Evolutionary conservation across 257 asterid genomes (phyloP).

Genomic region (Hygrophila difformis): DNA sequence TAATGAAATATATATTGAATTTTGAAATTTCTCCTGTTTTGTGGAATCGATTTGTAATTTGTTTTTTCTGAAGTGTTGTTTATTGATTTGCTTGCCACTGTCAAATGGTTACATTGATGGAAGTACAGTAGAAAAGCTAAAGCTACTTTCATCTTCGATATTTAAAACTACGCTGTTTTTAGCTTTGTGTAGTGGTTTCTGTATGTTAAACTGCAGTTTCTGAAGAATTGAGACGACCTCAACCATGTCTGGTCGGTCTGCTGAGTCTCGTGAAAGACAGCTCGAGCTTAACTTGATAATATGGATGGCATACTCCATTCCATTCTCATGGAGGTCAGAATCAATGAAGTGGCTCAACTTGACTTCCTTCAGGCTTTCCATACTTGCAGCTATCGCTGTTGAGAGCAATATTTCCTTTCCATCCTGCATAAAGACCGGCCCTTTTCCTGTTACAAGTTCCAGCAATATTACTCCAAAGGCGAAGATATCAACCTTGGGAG

Average conservation of each 20-base stretch:
- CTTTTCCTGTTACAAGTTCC: slow-evolving; percentile 41
- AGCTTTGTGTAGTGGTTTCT: slow-evolving; percentile 11
- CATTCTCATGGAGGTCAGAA: slow-evolving; percentile 23
- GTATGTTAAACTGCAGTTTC: slow-evolving; percentile 36
- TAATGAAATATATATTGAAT: slow-evolving; percentile 18
- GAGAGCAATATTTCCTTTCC: slow-evolving; percentile 31
- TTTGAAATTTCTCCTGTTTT: background rate
- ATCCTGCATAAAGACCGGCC: slow-evolving; percentile 20
- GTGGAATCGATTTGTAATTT: background rate
- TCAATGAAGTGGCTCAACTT: slow-evolving; percentile 18
- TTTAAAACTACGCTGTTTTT: background rate
- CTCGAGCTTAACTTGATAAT: slow-evolving; percentile 30
- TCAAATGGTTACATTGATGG: background rate
- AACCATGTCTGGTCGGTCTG: slow-evolving; percentile 42
- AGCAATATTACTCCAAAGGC: slow-evolving; percentile 47
- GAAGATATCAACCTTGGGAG: slow-evolving; percentile 40
- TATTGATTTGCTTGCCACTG: background rate
- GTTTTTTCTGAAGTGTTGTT: background rate
- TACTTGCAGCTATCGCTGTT: slow-evolving; percentile 15
- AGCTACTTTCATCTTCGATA: background rate
- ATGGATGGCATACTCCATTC: slow-evolving; percentile 21
- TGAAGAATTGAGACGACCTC: slow-evolving; percentile 36
- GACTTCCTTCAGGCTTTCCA: slow-evolving; percentile 27
- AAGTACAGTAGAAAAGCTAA: slow-evolving; percentile 5
- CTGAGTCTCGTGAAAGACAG: slow-evolving; percentile 41